Percentiles rank a stretch among this genome's conserved stretches.
Evolutionary conservation across 2,329 filamentous ascomycete species (phyloP).

Genomic region (Colletotrichum neosansevieriae): DNA sequence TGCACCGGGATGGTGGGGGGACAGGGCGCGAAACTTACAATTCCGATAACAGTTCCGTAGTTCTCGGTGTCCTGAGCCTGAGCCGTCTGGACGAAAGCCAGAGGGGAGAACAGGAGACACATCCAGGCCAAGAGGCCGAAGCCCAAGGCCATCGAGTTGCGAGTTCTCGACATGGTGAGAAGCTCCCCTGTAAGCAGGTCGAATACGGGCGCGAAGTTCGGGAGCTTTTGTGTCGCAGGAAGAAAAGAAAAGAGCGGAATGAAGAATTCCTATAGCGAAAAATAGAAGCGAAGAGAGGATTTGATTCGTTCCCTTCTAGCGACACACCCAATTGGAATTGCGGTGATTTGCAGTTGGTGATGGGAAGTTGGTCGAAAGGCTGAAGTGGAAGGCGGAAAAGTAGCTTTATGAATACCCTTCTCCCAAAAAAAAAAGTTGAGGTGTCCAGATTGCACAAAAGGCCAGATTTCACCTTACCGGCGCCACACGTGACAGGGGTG

Average conservation of each 20-base stretch:
- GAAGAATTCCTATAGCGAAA: too few species aligned
- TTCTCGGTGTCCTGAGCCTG: conserved; percentile 79
- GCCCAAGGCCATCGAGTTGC: conserved; percentile 79
- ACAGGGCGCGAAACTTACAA: conserved; percentile 65
- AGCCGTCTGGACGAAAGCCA: conserved; percentile 86
- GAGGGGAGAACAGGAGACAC: conserved; percentile 86
- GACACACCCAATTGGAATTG: conserved; percentile 37
- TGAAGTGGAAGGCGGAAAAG: conserved; percentile 43
- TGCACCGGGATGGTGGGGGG: not conserved
- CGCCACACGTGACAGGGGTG: conserved; percentile 49
- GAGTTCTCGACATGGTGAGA: conserved; percentile 65
- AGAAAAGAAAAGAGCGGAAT: conserved; percentile 21
- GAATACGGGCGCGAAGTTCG: conserved; percentile 23
- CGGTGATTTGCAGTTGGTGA: conserved; percentile 37
- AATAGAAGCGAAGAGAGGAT: not conserved
- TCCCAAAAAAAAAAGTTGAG: conserved; percentile 52
- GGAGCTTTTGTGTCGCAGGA: not conserved
- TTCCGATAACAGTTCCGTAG: conserved; percentile 93
- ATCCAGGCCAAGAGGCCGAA: conserved; percentile 94
- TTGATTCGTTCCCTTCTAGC: conserved; percentile 34
- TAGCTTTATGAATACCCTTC: conserved; percentile 52
- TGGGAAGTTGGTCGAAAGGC: conserved; percentile 28
- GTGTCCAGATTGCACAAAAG: conserved; percentile 61
- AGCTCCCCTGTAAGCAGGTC: conserved; percentile 22
- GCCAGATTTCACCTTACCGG: conserved; percentile 60